Evolutionary conservation across 176 grass and related monocot genomes (phyloP).

Genomic region (Zoysia japonica): DNA sequence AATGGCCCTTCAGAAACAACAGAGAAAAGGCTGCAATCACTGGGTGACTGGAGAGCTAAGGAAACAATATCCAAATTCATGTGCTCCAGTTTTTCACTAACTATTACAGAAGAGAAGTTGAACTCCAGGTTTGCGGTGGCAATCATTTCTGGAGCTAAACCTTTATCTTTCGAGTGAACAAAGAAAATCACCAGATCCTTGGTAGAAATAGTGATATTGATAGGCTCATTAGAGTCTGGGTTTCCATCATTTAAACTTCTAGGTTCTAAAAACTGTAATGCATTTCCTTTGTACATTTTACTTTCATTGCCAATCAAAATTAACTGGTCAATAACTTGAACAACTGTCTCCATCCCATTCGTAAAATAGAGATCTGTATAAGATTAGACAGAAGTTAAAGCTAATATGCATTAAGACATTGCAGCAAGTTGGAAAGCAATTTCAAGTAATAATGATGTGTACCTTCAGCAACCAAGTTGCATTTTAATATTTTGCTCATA

Average conservation of each 20-base stretch:
- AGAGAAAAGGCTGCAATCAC: constrained; percentile 50
- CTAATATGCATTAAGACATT: constrained; percentile 44
- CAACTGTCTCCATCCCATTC: constrained; percentile 52
- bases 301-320: constrained; percentile 63
- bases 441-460: constrained; percentile 25
- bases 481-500: constrained; percentile 62
- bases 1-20: constrained; percentile 49
- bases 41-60: constrained; percentile 57
- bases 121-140: constrained; percentile 62
- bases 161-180: constrained; percentile 53
- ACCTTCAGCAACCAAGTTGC: constrained; percentile 81
- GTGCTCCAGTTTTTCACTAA: constrained; percentile 53
- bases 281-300: constrained; percentile 72
- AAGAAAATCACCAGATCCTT: constrained; percentile 62
- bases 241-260: constrained; percentile 40
- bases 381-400: constrained; percentile 33
- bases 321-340: constrained; percentile 62
- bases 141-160: constrained; percentile 49
- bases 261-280: constrained; percentile 60
- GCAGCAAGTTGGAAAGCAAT: constrained; percentile 34
- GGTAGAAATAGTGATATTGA: constrained; percentile 64
- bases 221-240: constrained; percentile 46
- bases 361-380: constrained; percentile 77
- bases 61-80: constrained; percentile 56
- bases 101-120: constrained; percentile 65